These are phyloP conservation scores for Neoboletus magnificus DNA, from an alignment of 768 basidiomycete genomes.

Conservation along the genomic window DNA sequence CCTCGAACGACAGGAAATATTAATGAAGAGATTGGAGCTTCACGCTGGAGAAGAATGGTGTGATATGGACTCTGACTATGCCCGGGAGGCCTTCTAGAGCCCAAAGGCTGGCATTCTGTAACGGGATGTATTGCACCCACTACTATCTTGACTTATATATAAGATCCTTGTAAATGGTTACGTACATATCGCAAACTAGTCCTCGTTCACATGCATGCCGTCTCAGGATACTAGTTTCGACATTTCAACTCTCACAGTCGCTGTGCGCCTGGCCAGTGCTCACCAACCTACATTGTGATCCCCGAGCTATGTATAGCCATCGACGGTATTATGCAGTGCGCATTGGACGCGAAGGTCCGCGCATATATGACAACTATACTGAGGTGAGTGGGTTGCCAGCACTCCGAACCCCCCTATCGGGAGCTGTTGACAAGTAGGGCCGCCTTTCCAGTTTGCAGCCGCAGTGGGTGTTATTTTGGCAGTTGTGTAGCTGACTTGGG, in stretches of 20 bases:
- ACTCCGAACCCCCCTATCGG: neutral
- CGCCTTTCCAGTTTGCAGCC: constrained; percentile 17
- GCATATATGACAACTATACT: constrained; percentile 28
- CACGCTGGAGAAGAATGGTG: constrained; percentile 18
- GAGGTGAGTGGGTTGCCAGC: constrained; percentile 22
- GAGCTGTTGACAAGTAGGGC: neutral
- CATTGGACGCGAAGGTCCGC: constrained; percentile 32
- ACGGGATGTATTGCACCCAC: neutral
- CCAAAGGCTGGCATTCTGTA: neutral
- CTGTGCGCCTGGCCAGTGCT: neutral
- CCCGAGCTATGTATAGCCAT: constrained; percentile 8
- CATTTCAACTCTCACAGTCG: neutral
- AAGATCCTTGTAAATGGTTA: neutral
- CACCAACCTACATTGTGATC: neutral
- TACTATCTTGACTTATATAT: neutral
- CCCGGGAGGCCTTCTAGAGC: constrained; percentile 31
- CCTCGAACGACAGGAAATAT: constrained; percentile 18
- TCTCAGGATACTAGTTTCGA: neutral
- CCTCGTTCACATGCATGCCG: neutral
- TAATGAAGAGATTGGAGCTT: constrained; percentile 7
- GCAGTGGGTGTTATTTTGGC: constrained; percentile 18
- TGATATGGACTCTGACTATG: constrained; percentile 38
- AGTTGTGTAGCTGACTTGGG: neutral
- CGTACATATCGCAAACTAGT: neutral
- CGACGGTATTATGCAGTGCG: constrained; percentile 36